phyloP scores from a whole-genome alignment of 176 grass and related monocot species.

The Zea luxurians region DNA sequence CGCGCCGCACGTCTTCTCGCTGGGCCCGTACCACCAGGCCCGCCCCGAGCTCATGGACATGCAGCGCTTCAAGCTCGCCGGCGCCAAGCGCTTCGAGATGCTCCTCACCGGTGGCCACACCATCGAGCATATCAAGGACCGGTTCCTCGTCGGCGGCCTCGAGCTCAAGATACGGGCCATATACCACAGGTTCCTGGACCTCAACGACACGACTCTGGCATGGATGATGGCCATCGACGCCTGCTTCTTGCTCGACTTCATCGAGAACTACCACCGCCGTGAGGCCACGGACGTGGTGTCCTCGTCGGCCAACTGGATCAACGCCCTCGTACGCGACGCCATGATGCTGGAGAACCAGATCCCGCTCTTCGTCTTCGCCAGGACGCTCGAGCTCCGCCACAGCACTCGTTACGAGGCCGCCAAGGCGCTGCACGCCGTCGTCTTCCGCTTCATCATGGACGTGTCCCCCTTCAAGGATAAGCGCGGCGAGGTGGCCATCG shows the following conservation, averaged over 20 bases:
- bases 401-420: slow-evolving; percentile 18
- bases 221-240: slow-evolving; percentile 84
- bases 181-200: slow-evolving; percentile 66
- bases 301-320: slow-evolving; percentile 55
- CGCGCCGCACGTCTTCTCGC: slow-evolving; percentile 62
- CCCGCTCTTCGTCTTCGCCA: slow-evolving; percentile 56
- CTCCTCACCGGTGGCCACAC: slow-evolving; percentile 44
- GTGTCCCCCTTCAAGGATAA: slow-evolving; percentile 60
- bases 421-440: background rate
- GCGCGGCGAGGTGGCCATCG: background rate
- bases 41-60: slow-evolving; percentile 70
- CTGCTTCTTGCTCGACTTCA: slow-evolving; percentile 69
- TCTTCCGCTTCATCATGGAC: slow-evolving; percentile 44
- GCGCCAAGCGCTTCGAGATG: slow-evolving; percentile 64
- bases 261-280: slow-evolving; percentile 44
- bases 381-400: slow-evolving; percentile 45
- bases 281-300: slow-evolving; percentile 45
- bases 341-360: slow-evolving; percentile 87
- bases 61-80: slow-evolving; percentile 85
- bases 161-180: slow-evolving; percentile 50
- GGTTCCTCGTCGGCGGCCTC: slow-evolving; percentile 32
- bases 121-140: slow-evolving; percentile 53
- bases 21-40: slow-evolving; percentile 70
- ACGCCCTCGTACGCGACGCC: slow-evolving; percentile 56
- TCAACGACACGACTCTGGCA: slow-evolving; percentile 52